Percentiles rank a stretch among this genome's conserved stretches.
Conservation (phyloP, 208 protist species). For the Trichomonas tenax region DNA sequence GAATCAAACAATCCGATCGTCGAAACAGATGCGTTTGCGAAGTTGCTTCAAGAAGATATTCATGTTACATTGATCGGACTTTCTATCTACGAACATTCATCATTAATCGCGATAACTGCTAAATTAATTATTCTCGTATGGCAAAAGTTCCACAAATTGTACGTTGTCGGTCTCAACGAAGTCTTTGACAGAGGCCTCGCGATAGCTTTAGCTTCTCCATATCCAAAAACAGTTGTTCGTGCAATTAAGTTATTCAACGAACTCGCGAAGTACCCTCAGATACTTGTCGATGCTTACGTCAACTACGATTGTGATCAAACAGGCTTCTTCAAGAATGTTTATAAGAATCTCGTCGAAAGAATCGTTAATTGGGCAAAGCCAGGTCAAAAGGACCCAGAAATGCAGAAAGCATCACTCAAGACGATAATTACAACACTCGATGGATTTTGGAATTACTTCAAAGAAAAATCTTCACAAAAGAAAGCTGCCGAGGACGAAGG, state of each 20-base stretch:
- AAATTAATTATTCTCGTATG: neutral
- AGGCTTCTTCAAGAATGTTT: neutral
- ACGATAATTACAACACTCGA: neutral
- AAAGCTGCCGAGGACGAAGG: neutral
- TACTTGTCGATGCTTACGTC: neutral
- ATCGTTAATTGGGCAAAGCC: neutral
- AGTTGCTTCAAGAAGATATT: neutral
- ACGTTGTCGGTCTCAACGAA: neutral
- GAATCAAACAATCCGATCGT: neutral
- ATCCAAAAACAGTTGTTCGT: neutral
- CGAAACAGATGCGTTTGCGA: neutral
- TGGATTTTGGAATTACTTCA: neutral
- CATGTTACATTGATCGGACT: neutral
- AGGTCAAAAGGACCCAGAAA: neutral
- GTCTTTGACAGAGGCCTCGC: neutral
- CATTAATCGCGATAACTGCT: neutral
- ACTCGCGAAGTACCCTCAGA: neutral
- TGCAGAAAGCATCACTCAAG: neutral
- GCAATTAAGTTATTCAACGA: neutral
- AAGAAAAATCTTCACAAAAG: neutral
- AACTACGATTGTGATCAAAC: conserved; percentile 19
- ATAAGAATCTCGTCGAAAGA: neutral
- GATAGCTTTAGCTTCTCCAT: neutral
- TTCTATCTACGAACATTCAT: neutral
- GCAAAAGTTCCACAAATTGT: neutral